Evolutionary conservation across 2,329 filamentous ascomycete genomes (phyloP), one percentile per base, ranked within the genome.

Genomic region (Colletotrichum siamense): DNA sequence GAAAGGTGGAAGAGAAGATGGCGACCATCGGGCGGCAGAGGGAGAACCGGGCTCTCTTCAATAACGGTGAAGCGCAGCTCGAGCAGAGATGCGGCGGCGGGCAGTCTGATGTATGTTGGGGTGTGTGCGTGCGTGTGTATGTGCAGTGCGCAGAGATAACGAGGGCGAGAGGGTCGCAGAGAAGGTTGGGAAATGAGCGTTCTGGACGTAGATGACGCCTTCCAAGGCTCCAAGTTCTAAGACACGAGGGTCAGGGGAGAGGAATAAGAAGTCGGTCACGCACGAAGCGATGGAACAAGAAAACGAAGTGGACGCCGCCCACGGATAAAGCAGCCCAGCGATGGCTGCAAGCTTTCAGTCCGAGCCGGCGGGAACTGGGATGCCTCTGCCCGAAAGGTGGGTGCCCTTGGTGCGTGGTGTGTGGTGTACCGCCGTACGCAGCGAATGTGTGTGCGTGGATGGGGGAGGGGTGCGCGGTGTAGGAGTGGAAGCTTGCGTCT

Each of bases 231-330:
- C 73, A 63, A 73, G 26, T 49, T 71, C 30, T 24, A 75, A 75
- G 75, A 77, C 65, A 63, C 70, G 62, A 24, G 44, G 71, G 66
- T 71, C 49, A 66, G 71, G 49, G 71, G 71, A 76, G 71, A 26
- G 44, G 24, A 55, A 55, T 18, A 66, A 71, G 71, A 71, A 75
- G 75, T 71, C 71, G 71, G 75, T 77, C 75, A 75, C 75, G 75
- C 71, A 61, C 71, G 75, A 77, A 62, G 59, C 70, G 57, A 49
- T 49, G 44, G 44, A 69, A 59, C 57, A 65, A 61, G 64, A 70
- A 70, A 52, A 49, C 39, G 49, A 76, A 32, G 59, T 69, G 73
- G 57, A 66, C 65, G 66, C 57, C 28, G 71, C 24, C 57, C 10
- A 71, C 61, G 67, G 71, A 77, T 77, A 77, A 77, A 75, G 64